A percentile compares a stretch with the other conserved stretches of the same genome.
These are phyloP conservation scores for Moesziomyces parantarcticus DNA, from an alignment of 1,284 basidiomycete species.

Conservation along the genomic window DNA sequence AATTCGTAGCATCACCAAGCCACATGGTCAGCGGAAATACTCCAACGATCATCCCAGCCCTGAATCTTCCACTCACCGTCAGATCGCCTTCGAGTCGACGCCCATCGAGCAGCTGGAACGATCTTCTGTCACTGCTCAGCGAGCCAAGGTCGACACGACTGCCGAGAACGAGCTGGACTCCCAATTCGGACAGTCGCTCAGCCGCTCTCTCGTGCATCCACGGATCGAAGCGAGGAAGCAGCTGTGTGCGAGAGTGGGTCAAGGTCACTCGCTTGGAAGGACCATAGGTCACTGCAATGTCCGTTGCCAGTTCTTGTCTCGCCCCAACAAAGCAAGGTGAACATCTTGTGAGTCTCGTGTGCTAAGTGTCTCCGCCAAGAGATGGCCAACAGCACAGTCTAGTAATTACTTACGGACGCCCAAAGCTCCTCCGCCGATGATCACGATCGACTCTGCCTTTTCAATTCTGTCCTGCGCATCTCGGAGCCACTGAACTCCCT, in stretches of 20 bases:
- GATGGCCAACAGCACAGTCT: neutral
- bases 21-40: neutral
- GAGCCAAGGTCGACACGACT: slow-evolving; percentile 26
- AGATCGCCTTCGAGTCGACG: slow-evolving; percentile 32
- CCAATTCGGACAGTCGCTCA: slow-evolving; percentile 12
- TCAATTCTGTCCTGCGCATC: slow-evolving; percentile 36
- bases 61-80: slow-evolving; percentile 7
- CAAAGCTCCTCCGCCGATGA: slow-evolving; percentile 30
- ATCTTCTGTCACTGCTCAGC: slow-evolving; percentile 12
- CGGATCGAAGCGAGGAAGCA: slow-evolving; percentile 41
- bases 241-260: slow-evolving; percentile 21
- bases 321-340: neutral
- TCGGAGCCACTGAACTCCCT: slow-evolving; percentile 38
- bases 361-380: neutral
- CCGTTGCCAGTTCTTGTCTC: slow-evolving; percentile 25
- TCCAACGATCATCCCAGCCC: neutral
- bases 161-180: slow-evolving; percentile 32
- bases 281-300: slow-evolving; percentile 44
- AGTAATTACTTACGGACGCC: slow-evolving; percentile 24
- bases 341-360: neutral
- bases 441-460: slow-evolving; percentile 24
- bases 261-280: slow-evolving; percentile 34
- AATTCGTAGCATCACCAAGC: neutral
- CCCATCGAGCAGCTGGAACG: slow-evolving; percentile 24
- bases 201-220: slow-evolving; percentile 46